phyloP scores from a whole-genome alignment of 805 yeast genomes.

The Candida insectorum region DNA sequence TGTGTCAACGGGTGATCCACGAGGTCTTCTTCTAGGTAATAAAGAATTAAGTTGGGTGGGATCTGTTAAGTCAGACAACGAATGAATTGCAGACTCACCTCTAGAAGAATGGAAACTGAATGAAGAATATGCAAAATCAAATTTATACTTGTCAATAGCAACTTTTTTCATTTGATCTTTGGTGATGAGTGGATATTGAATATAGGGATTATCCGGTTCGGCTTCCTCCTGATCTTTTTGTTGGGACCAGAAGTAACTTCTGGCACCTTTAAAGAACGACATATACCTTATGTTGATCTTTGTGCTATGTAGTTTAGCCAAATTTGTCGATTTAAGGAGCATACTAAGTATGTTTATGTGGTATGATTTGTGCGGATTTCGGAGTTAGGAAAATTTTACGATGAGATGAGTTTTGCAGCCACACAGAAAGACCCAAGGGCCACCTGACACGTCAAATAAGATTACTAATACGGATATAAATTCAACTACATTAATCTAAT shows the following conservation, averaged over 20 bases:
- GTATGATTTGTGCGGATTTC: no score
- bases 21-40: slow-evolving; percentile 48
- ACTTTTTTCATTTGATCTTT: slow-evolving; percentile 35
- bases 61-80: slow-evolving; percentile 50
- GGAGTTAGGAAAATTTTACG: no score
- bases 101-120: slow-evolving; percentile 46
- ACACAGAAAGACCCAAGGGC: no score
- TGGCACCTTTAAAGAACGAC: slow-evolving; percentile 17
- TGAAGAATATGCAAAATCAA: slow-evolving; percentile 43
- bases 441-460: no score
- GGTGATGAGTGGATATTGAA: slow-evolving; percentile 39
- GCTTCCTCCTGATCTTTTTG: slow-evolving; percentile 13
- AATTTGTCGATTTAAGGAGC: no score
- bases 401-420: no score
- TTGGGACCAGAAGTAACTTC: slow-evolving; percentile 20
- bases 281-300: no score
- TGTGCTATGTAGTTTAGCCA: no score
- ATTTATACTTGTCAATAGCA: slow-evolving; percentile 37
- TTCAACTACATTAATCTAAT: no score
- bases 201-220: slow-evolving; percentile 34
- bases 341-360: no score
- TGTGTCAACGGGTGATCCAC: slow-evolving; percentile 52
- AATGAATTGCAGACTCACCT: slow-evolving; percentile 40
- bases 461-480: no score
- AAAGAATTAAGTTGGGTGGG: slow-evolving; percentile 43